Conservation (phyloP, 116 monocot genomes). For the Iris pallida region DNA sequence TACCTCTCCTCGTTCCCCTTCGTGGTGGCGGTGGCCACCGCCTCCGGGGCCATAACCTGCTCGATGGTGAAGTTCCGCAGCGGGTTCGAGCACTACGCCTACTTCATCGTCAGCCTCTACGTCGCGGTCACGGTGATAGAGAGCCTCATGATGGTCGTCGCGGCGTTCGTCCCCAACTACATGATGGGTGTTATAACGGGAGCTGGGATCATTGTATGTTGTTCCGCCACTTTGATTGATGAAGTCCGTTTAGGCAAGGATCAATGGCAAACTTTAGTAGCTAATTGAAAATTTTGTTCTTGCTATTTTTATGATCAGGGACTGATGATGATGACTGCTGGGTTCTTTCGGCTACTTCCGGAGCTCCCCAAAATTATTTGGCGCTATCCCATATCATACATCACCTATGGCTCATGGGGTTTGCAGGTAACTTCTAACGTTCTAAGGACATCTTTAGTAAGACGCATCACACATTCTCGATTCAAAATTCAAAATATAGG, state of each 20-base stretch:
- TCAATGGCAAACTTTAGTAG: neutral
- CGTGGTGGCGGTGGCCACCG: constrained; percentile 41
- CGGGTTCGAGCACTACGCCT: constrained; percentile 49
- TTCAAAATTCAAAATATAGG: too few relatives aligned
- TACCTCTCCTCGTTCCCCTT: constrained; percentile 81
- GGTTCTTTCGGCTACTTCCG: constrained; percentile 69
- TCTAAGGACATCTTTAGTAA: too few relatives aligned
- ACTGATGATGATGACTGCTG: constrained; percentile 89
- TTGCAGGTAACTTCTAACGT: constrained; percentile 52
- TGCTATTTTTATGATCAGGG: constrained; percentile 40
- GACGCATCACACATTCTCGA: too few relatives aligned
- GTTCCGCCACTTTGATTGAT: too few relatives aligned
- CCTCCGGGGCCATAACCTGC: constrained; percentile 50
- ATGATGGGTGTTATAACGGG: constrained; percentile 83
- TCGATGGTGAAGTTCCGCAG: constrained; percentile 57
- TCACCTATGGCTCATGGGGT: constrained; percentile 77
- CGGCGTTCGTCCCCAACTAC: constrained; percentile 80
- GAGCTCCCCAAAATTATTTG: constrained; percentile 90
- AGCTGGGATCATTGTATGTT: constrained; percentile 74
- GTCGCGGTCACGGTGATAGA: constrained; percentile 67
- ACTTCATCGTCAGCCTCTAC: constrained; percentile 58
- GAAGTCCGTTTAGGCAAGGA: neutral
- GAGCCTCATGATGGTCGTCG: constrained; percentile 91
- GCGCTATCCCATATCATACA: constrained; percentile 84
- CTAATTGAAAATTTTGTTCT: neutral